Evolutionary conservation across 495 filamentous ascomycete species (phyloP), one percentile per base, ranked within the genome.

Genomic region (Penicillium subrubescens): DNA sequence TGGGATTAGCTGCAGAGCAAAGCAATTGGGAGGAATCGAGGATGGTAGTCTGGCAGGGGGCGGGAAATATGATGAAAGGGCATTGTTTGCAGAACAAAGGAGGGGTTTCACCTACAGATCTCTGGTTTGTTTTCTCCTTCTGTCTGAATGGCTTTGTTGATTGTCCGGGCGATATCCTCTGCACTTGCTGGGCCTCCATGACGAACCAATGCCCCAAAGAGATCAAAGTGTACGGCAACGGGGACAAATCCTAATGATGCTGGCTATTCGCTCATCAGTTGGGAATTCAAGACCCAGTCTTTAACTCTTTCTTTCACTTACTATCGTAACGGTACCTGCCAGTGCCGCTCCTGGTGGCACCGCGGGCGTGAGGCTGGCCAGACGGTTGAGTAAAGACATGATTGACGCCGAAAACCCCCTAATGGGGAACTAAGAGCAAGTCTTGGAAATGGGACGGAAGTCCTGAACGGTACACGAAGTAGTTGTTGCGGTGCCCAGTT

Each of bases 231-330:
- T 33, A 76, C 61, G 0, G 77, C 74, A 12, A 79, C 76, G 1
- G 78, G 78, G 1, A 79, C 68, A 53, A 80, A 79, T 0, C 78
- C 74, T 31, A 79, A 55, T 0, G 75, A 68, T 19, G 75, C 74
- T 7, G 74, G 61, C 74, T 77, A 56, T 3, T 39, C n/a, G 19
- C 25, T 15, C 21, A 29, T 54, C 39, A 56, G 31, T 56, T 23
- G 5, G 43, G 43, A 23, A 23, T 7, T 8, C 41, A 27, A 27
- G 8, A 3, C 4, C 5, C 5, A 29, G 25, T 31, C 37, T 17
- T 46, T 10, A 1, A 23, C 8, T 3, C 8, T 10, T 12, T 17
- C 11, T 21, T 48, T 2, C 11, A 68, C 74, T 67, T 35, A 78
- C 75, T 43, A 58, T 59, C 8, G 74, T 75, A 4, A 76, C 67